A percentile compares a stretch with the other conserved stretches of the same genome.
phyloP scores from a whole-genome alignment of 495 filamentous ascomycete species.

The Neurospora sp. region DNA sequence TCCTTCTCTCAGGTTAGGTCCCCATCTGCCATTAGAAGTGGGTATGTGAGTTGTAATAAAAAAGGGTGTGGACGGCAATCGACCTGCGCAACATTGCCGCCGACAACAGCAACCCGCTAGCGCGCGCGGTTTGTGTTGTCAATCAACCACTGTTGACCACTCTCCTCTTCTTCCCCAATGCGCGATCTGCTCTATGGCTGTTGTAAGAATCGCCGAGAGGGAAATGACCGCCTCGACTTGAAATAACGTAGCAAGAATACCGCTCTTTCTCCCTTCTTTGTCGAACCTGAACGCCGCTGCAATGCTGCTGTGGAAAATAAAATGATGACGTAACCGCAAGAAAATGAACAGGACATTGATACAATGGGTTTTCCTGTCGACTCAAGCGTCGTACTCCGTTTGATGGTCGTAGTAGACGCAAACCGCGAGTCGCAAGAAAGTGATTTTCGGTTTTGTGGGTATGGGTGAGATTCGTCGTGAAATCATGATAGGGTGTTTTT shows the following conservation, averaged over 20 bases:
- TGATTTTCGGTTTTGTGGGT: slow-evolving; percentile 12
- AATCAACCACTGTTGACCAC: not conserved
- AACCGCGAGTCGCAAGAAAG: not conserved
- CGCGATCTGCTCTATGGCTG: not conserved
- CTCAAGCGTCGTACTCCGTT: slow-evolving; percentile 1
- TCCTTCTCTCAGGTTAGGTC: not conserved
- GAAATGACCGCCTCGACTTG: not conserved
- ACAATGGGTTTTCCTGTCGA: slow-evolving; percentile 14
- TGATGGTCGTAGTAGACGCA: slow-evolving; percentile 8
- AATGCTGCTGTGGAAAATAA: slow-evolving; percentile 33
- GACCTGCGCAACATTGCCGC: not conserved
- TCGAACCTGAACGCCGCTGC: slow-evolving; percentile 41
- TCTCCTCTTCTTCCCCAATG: not conserved
- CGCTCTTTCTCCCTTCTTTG: slow-evolving; percentile 19
- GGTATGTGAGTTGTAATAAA: not conserved
- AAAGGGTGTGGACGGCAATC: not conserved
- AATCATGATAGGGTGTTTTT: slow-evolving; percentile 44
- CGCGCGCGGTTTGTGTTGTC: not conserved
- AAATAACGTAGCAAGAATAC: not conserved
- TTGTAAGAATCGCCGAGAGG: not conserved
- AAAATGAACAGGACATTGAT: slow-evolving; percentile 25
- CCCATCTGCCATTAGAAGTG: not conserved
- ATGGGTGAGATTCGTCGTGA: slow-evolving; percentile 32
- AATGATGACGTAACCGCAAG: not conserved
- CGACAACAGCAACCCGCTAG: not conserved